A percentile compares a stretch with the other conserved stretches of the same genome.
These are phyloP conservation scores for Backusella macrospora DNA, from an alignment of 192 early-diverging fungal species.

Conservation along the genomic window DNA sequence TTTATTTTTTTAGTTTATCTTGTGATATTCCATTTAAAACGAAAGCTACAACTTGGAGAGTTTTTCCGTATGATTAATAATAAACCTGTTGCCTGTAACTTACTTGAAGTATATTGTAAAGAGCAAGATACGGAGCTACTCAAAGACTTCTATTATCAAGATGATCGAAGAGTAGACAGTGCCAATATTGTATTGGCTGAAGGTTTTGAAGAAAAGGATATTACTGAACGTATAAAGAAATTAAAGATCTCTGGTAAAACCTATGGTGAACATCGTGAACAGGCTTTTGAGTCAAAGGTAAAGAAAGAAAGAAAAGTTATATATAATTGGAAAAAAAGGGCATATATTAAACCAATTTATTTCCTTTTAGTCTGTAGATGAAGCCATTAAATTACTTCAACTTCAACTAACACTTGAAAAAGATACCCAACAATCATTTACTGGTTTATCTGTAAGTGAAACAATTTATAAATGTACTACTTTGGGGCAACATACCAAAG, in stretches of 20 bases:
- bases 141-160: conserved; percentile 96
- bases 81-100: conserved; percentile 78
- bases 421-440: conserved; percentile 65
- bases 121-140: conserved; percentile 77
- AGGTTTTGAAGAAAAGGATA: conserved; percentile 60
- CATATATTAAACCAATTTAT: conserved; percentile 51
- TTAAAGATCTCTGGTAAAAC: conserved; percentile 73
- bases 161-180: conserved; percentile 76
- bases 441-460: conserved; percentile 79
- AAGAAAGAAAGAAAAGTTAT: conserved; percentile 62
- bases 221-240: conserved; percentile 62
- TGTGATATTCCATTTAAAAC: conserved; percentile 88
- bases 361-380: conserved; percentile 69
- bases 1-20: conserved; percentile 67
- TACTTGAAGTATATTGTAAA: conserved; percentile 85
- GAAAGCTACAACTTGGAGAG: conserved; percentile 79
- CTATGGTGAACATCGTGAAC: conserved; percentile 73
- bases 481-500: conserved; percentile 70
- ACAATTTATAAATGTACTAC: conserved; percentile 83
- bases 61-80: conserved; percentile 88
- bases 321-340: conserved; percentile 66
- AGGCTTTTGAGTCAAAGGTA: conserved; percentile 75
- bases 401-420: conserved; percentile 75
- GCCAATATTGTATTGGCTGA: conserved; percentile 59
- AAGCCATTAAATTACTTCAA: conserved; percentile 75